Percentiles rank a stretch among this genome's conserved stretches.
Evolutionary conservation across 208 protist genomes (phyloP).

Genomic region (Acanthamoeba sp.): DNA sequence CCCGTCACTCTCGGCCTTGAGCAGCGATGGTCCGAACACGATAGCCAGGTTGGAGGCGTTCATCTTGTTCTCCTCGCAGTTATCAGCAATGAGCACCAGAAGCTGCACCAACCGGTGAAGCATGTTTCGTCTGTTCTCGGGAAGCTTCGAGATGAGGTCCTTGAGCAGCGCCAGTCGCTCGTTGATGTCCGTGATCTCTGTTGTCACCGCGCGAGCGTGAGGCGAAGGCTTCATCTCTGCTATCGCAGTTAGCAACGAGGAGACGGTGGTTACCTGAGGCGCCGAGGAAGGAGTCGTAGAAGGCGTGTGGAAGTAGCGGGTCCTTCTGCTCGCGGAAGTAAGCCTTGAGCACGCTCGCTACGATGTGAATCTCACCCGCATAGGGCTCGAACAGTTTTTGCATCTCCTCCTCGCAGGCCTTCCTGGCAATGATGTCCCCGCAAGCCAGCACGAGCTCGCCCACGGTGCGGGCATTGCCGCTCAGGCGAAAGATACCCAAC

Average conservation of each 20-base stretch:
- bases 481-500: constrained; percentile 6
- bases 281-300: not conserved
- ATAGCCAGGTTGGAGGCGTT: constrained; percentile 25
- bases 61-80: constrained; percentile 57
- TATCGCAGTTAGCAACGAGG: not conserved
- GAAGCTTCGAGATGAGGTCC: not conserved
- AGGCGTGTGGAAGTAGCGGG: not conserved
- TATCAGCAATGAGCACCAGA: not conserved
- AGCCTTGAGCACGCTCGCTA: constrained; percentile 26
- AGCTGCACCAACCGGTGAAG: not conserved
- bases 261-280: not conserved
- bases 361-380: not conserved
- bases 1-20: not conserved
- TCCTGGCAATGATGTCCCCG: not conserved
- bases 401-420: not conserved
- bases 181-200: not conserved
- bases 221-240: not conserved
- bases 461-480: not conserved
- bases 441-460: not conserved
- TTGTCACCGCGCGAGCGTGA: not conserved
- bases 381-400: not conserved
- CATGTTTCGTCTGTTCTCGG: not conserved
- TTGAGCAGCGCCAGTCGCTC: not conserved
- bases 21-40: constrained; percentile 6
- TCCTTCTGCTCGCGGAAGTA: constrained; percentile 11